Evolutionary conservation across 2,329 filamentous ascomycete genomes (phyloP).

Genomic region (Cytospora piceae): DNA sequence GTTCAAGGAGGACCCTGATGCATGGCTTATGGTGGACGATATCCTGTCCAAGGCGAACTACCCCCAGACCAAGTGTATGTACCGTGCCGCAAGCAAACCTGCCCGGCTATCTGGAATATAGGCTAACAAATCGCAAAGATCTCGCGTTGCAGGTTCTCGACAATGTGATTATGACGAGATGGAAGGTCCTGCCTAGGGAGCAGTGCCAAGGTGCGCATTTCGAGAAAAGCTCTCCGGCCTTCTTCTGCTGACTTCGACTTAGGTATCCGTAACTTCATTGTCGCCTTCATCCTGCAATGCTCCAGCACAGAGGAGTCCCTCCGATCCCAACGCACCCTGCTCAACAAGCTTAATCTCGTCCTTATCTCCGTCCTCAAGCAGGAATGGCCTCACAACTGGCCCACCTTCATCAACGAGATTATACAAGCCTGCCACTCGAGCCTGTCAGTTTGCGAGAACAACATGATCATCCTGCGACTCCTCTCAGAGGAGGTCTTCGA

Average conservation of each 20-base stretch:
- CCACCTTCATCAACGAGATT: constrained; percentile 99
- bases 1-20: constrained; percentile 99
- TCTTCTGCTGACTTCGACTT: constrained; percentile 33
- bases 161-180: constrained; percentile 97
- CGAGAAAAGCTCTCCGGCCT: neutral
- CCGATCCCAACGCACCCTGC: constrained; percentile 79
- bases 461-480: constrained; percentile 96
- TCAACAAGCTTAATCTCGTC: constrained; percentile 98
- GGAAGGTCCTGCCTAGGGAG: constrained; percentile 95
- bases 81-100: constrained; percentile 24
- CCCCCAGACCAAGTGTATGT: constrained; percentile 92
- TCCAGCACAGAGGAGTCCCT: constrained; percentile 89
- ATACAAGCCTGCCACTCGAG: constrained; percentile 94
- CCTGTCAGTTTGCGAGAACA: constrained; percentile 98
- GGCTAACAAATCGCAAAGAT: constrained; percentile 55
- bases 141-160: constrained; percentile 95
- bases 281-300: constrained; percentile 95
- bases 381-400: constrained; percentile 99
- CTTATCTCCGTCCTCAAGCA: constrained; percentile 98
- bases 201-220: constrained; percentile 79
- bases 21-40: constrained; percentile 96
- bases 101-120: constrained; percentile 2
- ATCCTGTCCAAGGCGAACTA: constrained; percentile 93
- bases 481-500: constrained; percentile 99
- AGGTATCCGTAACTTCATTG: constrained; percentile 99